Conservation (phyloP, 352 stramenopile species). For the Plasmopara halstedii region DNA sequence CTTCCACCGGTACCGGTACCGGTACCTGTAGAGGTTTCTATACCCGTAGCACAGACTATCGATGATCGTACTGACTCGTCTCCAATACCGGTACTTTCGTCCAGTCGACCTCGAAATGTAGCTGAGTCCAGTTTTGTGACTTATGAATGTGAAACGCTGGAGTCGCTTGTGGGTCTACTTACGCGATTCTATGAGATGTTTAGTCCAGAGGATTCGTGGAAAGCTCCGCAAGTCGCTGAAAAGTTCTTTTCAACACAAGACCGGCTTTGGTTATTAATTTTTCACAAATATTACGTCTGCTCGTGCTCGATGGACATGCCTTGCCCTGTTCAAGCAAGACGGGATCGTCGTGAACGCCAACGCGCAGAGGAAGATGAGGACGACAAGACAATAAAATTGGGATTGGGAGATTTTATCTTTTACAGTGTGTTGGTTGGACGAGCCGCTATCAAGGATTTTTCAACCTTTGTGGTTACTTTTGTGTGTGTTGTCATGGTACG, state of each 20-base stretch:
- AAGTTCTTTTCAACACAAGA: slow-evolving; percentile 78
- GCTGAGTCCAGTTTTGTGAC: slow-evolving; percentile 69
- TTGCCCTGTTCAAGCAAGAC: slow-evolving; percentile 59
- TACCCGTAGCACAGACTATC: slow-evolving; percentile 12
- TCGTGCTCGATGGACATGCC: slow-evolving; percentile 75
- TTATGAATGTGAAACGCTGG: slow-evolving; percentile 72
- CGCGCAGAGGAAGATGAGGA: slow-evolving; percentile 50
- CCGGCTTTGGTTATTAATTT: slow-evolving; percentile 74
- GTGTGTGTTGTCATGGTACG: slow-evolving; percentile 90
- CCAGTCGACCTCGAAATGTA: slow-evolving; percentile 50
- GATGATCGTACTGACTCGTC: slow-evolving; percentile 20
- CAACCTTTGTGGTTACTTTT: slow-evolving; percentile 91
- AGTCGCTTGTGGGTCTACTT: slow-evolving; percentile 56
- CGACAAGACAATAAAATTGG: slow-evolving; percentile 90
- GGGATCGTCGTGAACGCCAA: slow-evolving; percentile 40
- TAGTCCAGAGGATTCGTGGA: slow-evolving; percentile 75
- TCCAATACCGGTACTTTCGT: slow-evolving; percentile 22
- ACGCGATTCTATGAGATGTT: slow-evolving; percentile 69
- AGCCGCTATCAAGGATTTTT: slow-evolving; percentile 94
- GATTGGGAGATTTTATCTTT: slow-evolving; percentile 98
- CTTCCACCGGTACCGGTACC: slow-evolving; percentile 2
- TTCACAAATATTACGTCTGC: slow-evolving; percentile 82
- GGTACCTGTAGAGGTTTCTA: slow-evolving; percentile 2
- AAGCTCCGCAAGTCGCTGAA: slow-evolving; percentile 65
- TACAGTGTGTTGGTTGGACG: slow-evolving; percentile 97